Percentiles rank a stretch among this genome's conserved stretches.
Evolutionary conservation across 495 filamentous ascomycete species (phyloP).

Genomic region (Podospora conica): DNA sequence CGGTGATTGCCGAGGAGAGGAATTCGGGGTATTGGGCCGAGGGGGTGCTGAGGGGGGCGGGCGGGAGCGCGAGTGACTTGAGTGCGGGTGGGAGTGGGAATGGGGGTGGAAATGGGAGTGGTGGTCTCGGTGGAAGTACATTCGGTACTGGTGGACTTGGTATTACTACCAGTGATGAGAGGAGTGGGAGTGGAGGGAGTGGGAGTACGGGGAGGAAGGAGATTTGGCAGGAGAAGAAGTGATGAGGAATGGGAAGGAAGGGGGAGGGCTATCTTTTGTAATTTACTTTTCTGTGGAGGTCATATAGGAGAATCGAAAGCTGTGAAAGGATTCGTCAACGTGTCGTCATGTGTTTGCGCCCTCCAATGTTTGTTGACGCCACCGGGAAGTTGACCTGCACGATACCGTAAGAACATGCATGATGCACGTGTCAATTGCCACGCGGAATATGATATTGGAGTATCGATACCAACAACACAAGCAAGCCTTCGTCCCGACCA

Average conservation of each 20-base stretch:
- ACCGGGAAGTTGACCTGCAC: neutral
- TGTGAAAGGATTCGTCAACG: neutral
- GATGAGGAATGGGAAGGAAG: neutral
- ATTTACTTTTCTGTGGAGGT: neutral
- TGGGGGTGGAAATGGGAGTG: neutral
- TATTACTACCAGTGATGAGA: neutral
- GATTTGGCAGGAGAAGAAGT: neutral
- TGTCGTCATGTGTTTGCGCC: neutral
- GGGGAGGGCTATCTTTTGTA: neutral
- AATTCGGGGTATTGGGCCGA: conserved; percentile 3
- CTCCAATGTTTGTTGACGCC: neutral
- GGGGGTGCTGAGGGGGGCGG: neutral
- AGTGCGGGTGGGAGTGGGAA: neutral
- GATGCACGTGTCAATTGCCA: neutral
- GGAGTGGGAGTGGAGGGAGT: neutral
- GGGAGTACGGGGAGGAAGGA: neutral
- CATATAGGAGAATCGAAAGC: neutral
- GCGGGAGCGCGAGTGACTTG: no score
- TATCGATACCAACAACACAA: no score
- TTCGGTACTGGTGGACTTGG: neutral
- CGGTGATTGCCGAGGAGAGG: conserved; percentile 3
- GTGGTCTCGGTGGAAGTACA: neutral
- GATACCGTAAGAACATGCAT: neutral
- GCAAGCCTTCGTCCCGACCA: neutral
- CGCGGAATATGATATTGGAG: neutral